A percentile compares a stretch with the other conserved stretches of the same genome.
Conservation (phyloP, 352 stramenopile species). For the Blastocystis sp. region DNA sequence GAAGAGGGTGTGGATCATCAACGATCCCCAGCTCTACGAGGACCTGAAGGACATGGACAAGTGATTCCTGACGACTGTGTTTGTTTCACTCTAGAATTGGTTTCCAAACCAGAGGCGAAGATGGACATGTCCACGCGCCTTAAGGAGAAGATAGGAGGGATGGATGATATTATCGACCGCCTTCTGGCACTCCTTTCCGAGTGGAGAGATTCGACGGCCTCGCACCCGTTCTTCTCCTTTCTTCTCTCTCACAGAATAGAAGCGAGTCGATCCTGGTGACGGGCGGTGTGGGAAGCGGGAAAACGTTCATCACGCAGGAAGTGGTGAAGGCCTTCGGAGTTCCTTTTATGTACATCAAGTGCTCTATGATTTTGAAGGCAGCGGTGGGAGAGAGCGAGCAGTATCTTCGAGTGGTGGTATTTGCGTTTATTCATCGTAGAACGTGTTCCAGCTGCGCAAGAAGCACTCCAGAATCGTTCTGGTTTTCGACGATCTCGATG, state of each 20-base stretch:
- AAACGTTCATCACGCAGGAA: conserved; percentile 19
- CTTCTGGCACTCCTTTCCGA: not conserved
- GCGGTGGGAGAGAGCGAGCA: conserved; percentile 46
- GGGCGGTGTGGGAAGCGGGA: conserved; percentile 39
- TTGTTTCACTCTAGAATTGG: conserved; percentile 6
- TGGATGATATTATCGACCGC: conserved; percentile 41
- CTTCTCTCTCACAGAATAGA: not conserved
- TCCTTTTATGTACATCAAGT: conserved; percentile 37
- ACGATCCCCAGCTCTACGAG: conserved; percentile 60
- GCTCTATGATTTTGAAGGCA: conserved; percentile 25
- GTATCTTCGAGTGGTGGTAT: not conserved
- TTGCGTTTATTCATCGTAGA: conserved; percentile 12
- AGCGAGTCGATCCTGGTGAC: conserved; percentile 13
- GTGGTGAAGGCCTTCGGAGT: conserved; percentile 25
- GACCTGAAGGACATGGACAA: conserved; percentile 35
- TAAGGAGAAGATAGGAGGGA: conserved; percentile 30
- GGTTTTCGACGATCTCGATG: conserved; percentile 56
- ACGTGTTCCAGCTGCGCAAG: conserved; percentile 6
- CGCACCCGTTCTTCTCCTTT: not conserved
- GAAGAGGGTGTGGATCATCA: conserved; percentile 60
- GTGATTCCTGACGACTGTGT: not conserved
- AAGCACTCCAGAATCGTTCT: conserved; percentile 9
- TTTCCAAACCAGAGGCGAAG: too few species aligned
- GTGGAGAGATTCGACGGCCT: not conserved
- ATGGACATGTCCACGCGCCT: not conserved